Conservation (phyloP, 768 basidiomycete species). For the Hydnomerulius pinastri region DNA sequence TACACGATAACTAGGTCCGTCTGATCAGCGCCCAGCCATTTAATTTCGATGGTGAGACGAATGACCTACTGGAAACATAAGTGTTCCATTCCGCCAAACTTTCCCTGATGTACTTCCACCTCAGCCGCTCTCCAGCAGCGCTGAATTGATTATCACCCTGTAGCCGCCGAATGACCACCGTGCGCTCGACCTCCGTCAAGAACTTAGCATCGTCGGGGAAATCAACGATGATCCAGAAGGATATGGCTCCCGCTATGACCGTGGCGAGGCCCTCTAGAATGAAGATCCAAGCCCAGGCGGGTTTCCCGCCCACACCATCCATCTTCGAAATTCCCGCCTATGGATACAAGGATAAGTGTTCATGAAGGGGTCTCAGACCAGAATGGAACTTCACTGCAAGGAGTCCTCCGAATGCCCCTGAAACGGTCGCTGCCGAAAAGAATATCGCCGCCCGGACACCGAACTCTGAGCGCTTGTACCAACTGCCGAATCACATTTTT, state of each 20-base stretch:
- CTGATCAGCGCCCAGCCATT: neutral
- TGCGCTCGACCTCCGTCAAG: constrained; percentile 69
- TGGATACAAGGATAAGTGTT: neutral
- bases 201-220: constrained; percentile 84
- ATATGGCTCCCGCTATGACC: constrained; percentile 60
- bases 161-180: constrained; percentile 63
- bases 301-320: constrained; percentile 68
- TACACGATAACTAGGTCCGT: constrained; percentile 52
- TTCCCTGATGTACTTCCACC: constrained; percentile 56
- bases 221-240: constrained; percentile 80
- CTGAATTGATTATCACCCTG: constrained; percentile 71
- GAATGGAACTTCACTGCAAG: constrained; percentile 51
- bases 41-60: neutral
- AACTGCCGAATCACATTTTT: constrained; percentile 30
- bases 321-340: constrained; percentile 68
- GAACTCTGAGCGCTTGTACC: constrained; percentile 75
- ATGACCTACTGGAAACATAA: constrained; percentile 42
- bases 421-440: constrained; percentile 77
- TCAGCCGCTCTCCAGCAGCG: constrained; percentile 67
- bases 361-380: neutral
- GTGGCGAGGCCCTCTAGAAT: constrained; percentile 72
- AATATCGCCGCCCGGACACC: constrained; percentile 66
- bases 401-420: constrained; percentile 81
- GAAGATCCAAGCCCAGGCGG: constrained; percentile 75
- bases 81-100: constrained; percentile 76